Evolutionary conservation across 371 early-diverging fungal genomes (phyloP).

Genomic region (Hamiltosporidium tvaerminnensis): DNA sequence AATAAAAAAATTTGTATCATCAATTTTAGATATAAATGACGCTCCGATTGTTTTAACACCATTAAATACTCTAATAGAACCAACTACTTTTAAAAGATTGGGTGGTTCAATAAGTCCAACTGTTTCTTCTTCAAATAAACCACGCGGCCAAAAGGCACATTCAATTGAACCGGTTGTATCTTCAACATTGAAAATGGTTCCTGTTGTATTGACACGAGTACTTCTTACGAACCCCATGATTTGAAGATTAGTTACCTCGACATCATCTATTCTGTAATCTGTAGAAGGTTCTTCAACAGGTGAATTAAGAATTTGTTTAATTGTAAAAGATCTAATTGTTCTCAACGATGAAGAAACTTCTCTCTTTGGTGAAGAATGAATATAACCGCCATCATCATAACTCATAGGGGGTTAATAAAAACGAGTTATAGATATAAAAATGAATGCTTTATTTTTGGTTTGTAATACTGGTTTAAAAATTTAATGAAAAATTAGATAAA

Average conservation of each 20-base stretch:
- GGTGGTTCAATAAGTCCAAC: slow-evolving; percentile 15
- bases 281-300: slow-evolving; percentile 22
- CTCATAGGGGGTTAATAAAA: neutral
- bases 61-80: slow-evolving; percentile 27
- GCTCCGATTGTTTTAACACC: slow-evolving; percentile 24
- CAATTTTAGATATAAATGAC: slow-evolving; percentile 13
- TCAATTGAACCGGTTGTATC: slow-evolving; percentile 32
- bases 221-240: slow-evolving; percentile 22
- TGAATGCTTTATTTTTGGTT: too few relatives aligned
- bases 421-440: too few relatives aligned
- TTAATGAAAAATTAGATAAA: too few relatives aligned
- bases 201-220: slow-evolving; percentile 15
- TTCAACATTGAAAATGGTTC: slow-evolving; percentile 29
- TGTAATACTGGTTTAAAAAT: too few relatives aligned
- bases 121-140: slow-evolving; percentile 16
- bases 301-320: slow-evolving; percentile 25
- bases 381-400: slow-evolving; percentile 7
- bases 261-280: slow-evolving; percentile 9
- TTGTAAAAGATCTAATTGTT: slow-evolving; percentile 30
- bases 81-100: slow-evolving; percentile 19
- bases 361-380: slow-evolving; percentile 21
- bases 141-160: slow-evolving; percentile 37
- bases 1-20: slow-evolving; percentile 25
- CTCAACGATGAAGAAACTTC: slow-evolving; percentile 16
- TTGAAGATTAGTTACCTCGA: slow-evolving; percentile 22